phyloP scores from a whole-genome alignment of 2,329 filamentous ascomycete species.

The Arthrobotrys conoides region DNA sequence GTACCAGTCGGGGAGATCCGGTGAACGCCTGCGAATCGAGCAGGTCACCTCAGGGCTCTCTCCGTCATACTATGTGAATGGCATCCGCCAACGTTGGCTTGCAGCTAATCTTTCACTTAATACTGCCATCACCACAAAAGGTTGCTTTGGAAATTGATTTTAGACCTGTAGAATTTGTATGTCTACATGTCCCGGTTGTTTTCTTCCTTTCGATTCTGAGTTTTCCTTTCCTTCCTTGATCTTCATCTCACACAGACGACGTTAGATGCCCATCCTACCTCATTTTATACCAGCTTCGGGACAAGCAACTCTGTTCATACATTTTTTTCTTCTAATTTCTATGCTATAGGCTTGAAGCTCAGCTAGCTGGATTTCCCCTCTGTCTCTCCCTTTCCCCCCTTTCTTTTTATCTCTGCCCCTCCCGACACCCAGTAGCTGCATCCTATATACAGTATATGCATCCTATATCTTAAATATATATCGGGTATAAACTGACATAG shows the following conservation, averaged over 20 bases:
- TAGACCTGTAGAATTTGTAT: background rate
- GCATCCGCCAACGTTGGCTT: conserved; percentile 11
- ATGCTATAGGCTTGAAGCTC: conserved; percentile 19
- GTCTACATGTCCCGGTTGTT: conserved; percentile 12
- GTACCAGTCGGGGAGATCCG: conserved; percentile 33
- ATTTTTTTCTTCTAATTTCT: background rate
- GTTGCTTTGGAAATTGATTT: background rate
- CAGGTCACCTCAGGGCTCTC: conserved; percentile 21
- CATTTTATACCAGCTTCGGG: conserved; percentile 2
- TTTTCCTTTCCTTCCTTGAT: background rate
- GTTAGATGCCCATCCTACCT: background rate
- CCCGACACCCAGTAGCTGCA: background rate
- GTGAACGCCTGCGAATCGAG: conserved; percentile 22
- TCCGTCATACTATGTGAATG: conserved; percentile 26
- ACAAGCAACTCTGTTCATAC: background rate
- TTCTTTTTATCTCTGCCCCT: background rate
- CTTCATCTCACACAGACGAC: background rate
- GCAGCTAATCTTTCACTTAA: conserved; percentile 9
- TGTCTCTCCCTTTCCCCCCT: background rate
- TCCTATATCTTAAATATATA: too few species aligned
- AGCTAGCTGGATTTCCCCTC: background rate
- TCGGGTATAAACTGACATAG: background rate
- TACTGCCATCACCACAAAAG: background rate
- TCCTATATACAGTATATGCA: conserved; percentile 1
- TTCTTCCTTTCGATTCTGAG: background rate